Conservation (phyloP, 2,329 filamentous ascomycete genomes). For the Neospermospora avenae region DNA sequence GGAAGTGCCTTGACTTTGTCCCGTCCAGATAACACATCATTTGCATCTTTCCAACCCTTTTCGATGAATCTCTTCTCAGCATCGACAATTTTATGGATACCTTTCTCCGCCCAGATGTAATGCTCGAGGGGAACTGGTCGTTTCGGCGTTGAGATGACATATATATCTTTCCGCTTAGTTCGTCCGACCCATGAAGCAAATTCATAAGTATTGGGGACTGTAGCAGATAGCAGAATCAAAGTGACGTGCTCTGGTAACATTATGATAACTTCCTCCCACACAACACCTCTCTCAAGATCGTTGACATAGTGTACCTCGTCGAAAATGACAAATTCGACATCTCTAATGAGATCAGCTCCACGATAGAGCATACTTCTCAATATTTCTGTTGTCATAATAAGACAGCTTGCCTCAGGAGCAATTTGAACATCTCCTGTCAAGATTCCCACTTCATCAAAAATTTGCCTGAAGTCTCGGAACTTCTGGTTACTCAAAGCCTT, state of each 20-base stretch:
- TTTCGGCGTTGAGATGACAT: conserved; percentile 96
- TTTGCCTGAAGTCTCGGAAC: conserved; percentile 87
- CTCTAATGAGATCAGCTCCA: conserved; percentile 90
- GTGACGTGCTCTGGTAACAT: conserved; percentile 98
- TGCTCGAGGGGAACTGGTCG: conserved; percentile 93
- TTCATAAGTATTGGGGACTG: conserved; percentile 94
- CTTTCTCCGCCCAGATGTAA: conserved; percentile 92
- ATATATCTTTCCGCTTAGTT: conserved; percentile 98
- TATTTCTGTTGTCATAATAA: conserved; percentile 99
- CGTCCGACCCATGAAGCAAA: conserved; percentile 98
- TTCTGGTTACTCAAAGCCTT: conserved; percentile 99
- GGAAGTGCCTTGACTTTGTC: conserved; percentile 65
- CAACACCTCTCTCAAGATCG: conserved; percentile 89
- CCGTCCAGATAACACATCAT: conserved; percentile 74
- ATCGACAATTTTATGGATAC: conserved; percentile 91
- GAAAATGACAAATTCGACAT: conserved; percentile 98
- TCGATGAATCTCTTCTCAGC: conserved; percentile 89
- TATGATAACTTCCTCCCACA: conserved; percentile 99
- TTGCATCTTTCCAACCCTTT: conserved; percentile 91
- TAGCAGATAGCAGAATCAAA: conserved; percentile 90
- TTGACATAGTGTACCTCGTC: conserved; percentile 99
- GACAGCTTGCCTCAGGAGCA: conserved; percentile 91
- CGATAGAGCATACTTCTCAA: conserved; percentile 96
- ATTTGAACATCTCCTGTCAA: conserved; percentile 98
- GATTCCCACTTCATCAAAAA: conserved; percentile 95